Percentiles rank a stretch among this genome's conserved stretches.
These are phyloP conservation scores for Gymnopus androsaceus DNA, from an alignment of 1,284 basidiomycete species.

Conservation along the genomic window DNA sequence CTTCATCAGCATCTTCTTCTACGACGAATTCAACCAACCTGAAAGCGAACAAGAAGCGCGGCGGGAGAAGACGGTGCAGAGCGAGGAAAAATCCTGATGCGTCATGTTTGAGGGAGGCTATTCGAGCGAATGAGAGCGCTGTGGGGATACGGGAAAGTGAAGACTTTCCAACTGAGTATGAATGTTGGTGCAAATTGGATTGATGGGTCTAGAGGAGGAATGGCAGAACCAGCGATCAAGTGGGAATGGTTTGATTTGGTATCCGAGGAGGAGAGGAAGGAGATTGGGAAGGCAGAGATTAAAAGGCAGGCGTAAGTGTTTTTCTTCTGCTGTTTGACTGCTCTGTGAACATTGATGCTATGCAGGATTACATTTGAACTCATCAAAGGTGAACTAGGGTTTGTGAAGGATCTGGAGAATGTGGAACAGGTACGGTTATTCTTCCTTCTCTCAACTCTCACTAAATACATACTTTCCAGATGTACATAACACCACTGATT, in stretches of 20 bases:
- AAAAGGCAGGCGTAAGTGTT: slow-evolving; percentile 71
- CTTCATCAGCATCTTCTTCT: background rate
- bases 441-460: slow-evolving; percentile 1
- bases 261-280: slow-evolving; percentile 61
- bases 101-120: slow-evolving; percentile 76
- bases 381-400: slow-evolving; percentile 94
- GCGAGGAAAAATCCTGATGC: slow-evolving; percentile 73
- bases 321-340: background rate
- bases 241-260: slow-evolving; percentile 91
- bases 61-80: background rate
- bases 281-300: slow-evolving; percentile 74
- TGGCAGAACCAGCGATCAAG: slow-evolving; percentile 42
- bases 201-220: background rate
- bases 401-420: slow-evolving; percentile 90
- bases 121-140: slow-evolving; percentile 77
- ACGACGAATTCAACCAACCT: background rate
- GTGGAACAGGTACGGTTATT: slow-evolving; percentile 68
- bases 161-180: slow-evolving; percentile 87
- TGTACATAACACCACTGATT: slow-evolving; percentile 77
- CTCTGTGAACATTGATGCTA: background rate
- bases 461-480: slow-evolving; percentile 45
- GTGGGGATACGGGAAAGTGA: slow-evolving; percentile 74
- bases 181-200: slow-evolving; percentile 64
- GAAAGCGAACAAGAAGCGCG: background rate
- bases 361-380: slow-evolving; percentile 91